phyloP scores from a whole-genome alignment of 2,329 filamentous ascomycete genomes.

The Chrysoporthe austroafricana region DNA sequence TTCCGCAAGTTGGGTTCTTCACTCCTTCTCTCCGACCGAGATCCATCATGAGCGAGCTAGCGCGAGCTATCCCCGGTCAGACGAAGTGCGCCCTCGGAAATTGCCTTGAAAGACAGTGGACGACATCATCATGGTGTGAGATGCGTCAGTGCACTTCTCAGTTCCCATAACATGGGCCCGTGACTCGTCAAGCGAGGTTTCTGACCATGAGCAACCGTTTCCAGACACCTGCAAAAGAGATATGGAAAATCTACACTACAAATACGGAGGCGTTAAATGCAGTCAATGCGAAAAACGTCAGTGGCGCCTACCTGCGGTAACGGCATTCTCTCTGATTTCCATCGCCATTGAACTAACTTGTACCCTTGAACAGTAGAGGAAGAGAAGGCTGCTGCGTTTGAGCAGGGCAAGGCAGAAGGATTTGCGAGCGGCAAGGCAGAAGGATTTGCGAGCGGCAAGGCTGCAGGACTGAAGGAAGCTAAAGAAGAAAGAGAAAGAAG shows the following conservation, averaged over 20 bases:
- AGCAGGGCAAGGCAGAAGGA: neutral
- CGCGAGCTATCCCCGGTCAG: neutral
- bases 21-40: neutral
- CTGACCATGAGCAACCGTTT: neutral
- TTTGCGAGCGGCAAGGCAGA: neutral
- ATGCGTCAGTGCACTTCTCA: neutral
- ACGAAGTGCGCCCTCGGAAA: neutral
- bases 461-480: no score
- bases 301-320: neutral
- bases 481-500: no score
- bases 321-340: neutral
- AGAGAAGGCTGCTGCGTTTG: neutral
- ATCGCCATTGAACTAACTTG: neutral
- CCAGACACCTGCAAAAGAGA: neutral
- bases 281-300: neutral
- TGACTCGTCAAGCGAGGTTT: neutral
- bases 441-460: neutral
- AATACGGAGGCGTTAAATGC: neutral
- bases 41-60: neutral
- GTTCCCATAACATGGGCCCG: neutral
- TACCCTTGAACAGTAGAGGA: neutral
- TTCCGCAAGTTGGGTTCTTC: neutral
- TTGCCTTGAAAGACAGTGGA: neutral
- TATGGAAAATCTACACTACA: neutral
- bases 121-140: neutral